phyloP scores from a whole-genome alignment of 1,284 basidiomycete genomes.

The Paramarasmius palmivorus region DNA sequence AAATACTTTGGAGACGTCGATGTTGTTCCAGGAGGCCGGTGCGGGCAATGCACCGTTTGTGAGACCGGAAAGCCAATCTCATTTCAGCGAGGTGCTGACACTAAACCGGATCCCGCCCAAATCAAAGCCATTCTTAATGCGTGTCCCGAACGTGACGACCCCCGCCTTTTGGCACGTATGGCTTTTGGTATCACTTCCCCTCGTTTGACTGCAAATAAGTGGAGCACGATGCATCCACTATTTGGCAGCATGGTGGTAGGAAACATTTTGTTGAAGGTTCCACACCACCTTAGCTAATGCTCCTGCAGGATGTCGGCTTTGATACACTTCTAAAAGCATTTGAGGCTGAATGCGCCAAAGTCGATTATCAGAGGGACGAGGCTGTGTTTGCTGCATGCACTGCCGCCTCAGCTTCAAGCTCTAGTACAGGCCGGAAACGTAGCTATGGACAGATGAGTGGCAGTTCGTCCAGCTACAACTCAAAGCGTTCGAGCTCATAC shows the following conservation, averaged over 20 bases:
- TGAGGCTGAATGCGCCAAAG: no score
- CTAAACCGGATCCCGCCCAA: conserved; percentile 30
- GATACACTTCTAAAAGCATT: no score
- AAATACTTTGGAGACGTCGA: conserved; percentile 46
- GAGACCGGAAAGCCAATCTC: conserved; percentile 34
- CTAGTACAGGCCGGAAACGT: no score
- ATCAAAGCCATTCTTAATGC: conserved; percentile 39
- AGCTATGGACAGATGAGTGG: no score
- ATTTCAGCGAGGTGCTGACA: conserved; percentile 31
- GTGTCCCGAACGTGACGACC: conserved; percentile 50
- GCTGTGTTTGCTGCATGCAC: no score
- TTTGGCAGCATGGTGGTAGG: conserved; percentile 41
- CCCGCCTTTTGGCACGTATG: conserved; percentile 48
- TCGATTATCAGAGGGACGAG: no score
- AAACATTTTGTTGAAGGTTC: neutral
- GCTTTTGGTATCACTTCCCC: conserved; percentile 51
- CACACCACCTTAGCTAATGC: no score
- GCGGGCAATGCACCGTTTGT: conserved; percentile 48
- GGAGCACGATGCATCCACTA: conserved; percentile 37
- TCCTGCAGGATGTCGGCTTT: no score
- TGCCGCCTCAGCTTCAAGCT: no score
- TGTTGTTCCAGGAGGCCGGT: conserved; percentile 42
- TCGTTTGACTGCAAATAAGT: conserved; percentile 40
- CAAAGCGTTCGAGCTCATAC: no score
- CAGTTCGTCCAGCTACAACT: no score